A percentile compares a stretch with the other conserved stretches of the same genome.
phyloP scores from a whole-genome alignment of 2,329 filamentous ascomycete species.

The Keithomyces neogunnii region DNA sequence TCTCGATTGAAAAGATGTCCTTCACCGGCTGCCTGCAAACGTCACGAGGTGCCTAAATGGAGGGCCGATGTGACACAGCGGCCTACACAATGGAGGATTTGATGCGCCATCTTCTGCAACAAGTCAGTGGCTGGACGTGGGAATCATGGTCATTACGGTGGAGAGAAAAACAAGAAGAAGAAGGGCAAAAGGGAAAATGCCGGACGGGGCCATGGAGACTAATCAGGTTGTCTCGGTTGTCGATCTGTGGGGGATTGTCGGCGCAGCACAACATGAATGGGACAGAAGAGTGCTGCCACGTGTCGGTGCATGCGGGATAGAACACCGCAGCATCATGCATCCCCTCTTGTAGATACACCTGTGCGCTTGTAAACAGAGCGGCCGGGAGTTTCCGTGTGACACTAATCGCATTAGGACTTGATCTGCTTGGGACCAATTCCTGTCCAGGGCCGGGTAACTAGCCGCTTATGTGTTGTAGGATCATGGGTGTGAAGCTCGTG shows the following conservation, averaged over 20 bases:
- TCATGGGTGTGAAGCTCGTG: too few species aligned
- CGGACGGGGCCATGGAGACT: background rate
- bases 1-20: background rate
- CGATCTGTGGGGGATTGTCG: background rate
- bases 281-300: too few species aligned
- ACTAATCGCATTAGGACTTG: too few species aligned
- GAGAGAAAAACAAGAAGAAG: background rate
- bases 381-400: too few species aligned
- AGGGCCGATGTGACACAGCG: background rate
- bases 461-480: too few species aligned
- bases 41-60: conserved; percentile 2
- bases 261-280: background rate
- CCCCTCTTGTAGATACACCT: too few species aligned
- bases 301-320: too few species aligned
- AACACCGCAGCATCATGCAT: too few species aligned
- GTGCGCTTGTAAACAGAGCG: too few species aligned
- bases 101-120: background rate
- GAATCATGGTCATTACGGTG: background rate
- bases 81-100: background rate
- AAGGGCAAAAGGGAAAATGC: too few species aligned
- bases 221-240: background rate
- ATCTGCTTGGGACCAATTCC: too few species aligned
- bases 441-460: too few species aligned
- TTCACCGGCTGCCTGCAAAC: background rate
- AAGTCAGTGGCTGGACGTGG: background rate